phyloP scores from a whole-genome alignment of 1,284 basidiomycete species.

The Ustilago loliicola region DNA sequence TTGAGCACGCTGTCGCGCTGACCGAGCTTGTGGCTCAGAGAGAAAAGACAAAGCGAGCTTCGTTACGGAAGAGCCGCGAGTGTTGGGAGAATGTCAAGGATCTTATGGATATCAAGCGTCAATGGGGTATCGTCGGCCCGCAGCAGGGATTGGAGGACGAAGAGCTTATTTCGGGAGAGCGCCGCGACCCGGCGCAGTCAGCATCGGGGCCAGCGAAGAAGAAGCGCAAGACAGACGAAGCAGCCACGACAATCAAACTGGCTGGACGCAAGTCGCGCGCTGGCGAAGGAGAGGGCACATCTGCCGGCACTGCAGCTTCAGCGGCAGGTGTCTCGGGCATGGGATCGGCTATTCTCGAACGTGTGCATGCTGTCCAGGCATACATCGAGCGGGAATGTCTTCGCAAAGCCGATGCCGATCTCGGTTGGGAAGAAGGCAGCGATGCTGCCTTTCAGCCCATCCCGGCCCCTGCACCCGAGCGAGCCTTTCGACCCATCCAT shows the following conservation, averaged over 20 bases:
- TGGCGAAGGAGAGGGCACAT: constrained; percentile 43
- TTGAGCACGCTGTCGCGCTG: constrained; percentile 60
- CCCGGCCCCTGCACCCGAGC: constrained; percentile 54
- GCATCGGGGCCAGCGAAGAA: constrained; percentile 59
- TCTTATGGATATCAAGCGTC: constrained; percentile 63
- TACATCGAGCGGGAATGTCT: constrained; percentile 68
- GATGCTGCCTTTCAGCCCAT: constrained; percentile 67
- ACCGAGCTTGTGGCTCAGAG: constrained; percentile 64
- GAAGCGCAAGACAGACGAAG: constrained; percentile 65
- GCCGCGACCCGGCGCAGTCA: constrained; percentile 49
- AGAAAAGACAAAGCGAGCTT: constrained; percentile 64
- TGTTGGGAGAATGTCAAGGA: constrained; percentile 62
- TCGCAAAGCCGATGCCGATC: constrained; percentile 60
- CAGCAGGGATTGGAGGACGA: constrained; percentile 64
- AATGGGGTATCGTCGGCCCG: constrained; percentile 63
- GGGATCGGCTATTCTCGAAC: constrained; percentile 65
- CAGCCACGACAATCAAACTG: constrained; percentile 52
- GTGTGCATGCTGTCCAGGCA: constrained; percentile 64
- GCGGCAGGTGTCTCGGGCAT: constrained; percentile 73
- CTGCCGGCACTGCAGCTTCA: constrained; percentile 33
- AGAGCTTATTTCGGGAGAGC: constrained; percentile 63
- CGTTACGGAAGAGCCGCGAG: constrained; percentile 49
- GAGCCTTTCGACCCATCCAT: constrained; percentile 67
- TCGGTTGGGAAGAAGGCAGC: constrained; percentile 67
- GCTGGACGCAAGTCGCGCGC: constrained; percentile 54